Percentiles rank a stretch among this genome's conserved stretches.
These are phyloP conservation scores for Euphrasia arctica DNA, from an alignment of 305 asterid genomes.

Conservation along the genomic window DNA sequence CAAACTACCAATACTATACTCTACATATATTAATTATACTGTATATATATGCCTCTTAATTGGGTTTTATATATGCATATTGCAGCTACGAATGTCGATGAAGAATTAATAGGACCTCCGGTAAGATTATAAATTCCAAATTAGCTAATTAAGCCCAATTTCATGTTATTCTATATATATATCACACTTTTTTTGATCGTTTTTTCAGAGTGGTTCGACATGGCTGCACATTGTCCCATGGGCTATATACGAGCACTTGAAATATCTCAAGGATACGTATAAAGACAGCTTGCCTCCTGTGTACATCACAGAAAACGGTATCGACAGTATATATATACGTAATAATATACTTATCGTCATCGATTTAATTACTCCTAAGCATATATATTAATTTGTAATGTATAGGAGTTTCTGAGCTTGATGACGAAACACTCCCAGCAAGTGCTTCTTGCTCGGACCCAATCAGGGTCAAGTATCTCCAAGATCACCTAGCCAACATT, in stretches of 20 bases:
- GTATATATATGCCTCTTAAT: not conserved
- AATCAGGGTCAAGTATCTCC: conserved; percentile 31
- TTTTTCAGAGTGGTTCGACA: not conserved
- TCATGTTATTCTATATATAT: too few relatives aligned
- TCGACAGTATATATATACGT: not conserved
- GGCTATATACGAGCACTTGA: conserved; percentile 25
- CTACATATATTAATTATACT: too few relatives aligned
- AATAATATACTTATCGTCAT: too few relatives aligned
- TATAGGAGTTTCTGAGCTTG: conserved; percentile 29
- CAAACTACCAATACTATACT: too few relatives aligned
- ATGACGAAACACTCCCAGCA: conserved; percentile 20
- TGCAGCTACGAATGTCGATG: not conserved
- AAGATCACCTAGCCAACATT: conserved; percentile 19
- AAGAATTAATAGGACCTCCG: not conserved
- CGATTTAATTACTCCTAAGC: too few relatives aligned
- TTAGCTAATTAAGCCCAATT: not conserved
- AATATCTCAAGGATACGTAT: conserved; percentile 19
- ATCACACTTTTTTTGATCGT: not conserved
- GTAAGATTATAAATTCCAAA: not conserved
- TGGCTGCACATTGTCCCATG: conserved; percentile 33
- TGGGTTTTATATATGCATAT: too few relatives aligned
- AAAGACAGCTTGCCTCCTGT: conserved; percentile 32
- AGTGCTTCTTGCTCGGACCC: conserved; percentile 29
- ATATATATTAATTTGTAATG: not conserved
- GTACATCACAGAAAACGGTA: conserved; percentile 41